Conservation (phyloP, 768 basidiomycete genomes). For the Boletus subcaerulescens region DNA sequence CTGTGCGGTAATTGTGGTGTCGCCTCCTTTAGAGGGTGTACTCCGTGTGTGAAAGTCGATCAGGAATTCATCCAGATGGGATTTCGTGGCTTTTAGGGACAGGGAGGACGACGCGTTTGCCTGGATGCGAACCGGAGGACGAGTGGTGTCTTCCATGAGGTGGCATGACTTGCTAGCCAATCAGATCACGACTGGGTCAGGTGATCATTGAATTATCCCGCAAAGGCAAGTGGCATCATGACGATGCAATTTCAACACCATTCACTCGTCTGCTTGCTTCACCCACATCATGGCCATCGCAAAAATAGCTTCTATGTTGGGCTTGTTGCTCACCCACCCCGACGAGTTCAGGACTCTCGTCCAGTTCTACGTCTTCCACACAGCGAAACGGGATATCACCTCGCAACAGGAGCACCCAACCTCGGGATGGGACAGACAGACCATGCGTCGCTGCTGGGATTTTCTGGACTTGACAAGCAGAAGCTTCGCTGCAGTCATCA, state of each 20-base stretch:
- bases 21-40: conserved; percentile 47
- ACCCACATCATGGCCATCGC: conserved; percentile 44
- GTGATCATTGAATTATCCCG: conserved; percentile 3
- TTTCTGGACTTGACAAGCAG: conserved; percentile 87
- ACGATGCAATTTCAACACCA: background rate
- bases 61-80: conserved; percentile 44
- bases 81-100: conserved; percentile 40
- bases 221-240: background rate
- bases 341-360: conserved; percentile 79
- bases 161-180: background rate
- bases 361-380: conserved; percentile 81
- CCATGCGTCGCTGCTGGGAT: conserved; percentile 89
- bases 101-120: conserved; percentile 36
- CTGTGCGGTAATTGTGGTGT: conserved; percentile 56
- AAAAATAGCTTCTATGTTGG: conserved; percentile 52
- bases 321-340: conserved; percentile 73
- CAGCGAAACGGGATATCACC: conserved; percentile 80
- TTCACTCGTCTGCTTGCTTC: background rate
- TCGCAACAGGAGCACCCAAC: conserved; percentile 66
- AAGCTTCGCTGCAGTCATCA: conserved; percentile 91
- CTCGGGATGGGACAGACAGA: conserved; percentile 81
- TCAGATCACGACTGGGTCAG: background rate
- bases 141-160: conserved; percentile 46
- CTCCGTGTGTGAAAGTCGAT: conserved; percentile 47
- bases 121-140: conserved; percentile 48